phyloP scores from a whole-genome alignment of 31 red algal species.

The Asparagopsis taxiformis region DNA sequence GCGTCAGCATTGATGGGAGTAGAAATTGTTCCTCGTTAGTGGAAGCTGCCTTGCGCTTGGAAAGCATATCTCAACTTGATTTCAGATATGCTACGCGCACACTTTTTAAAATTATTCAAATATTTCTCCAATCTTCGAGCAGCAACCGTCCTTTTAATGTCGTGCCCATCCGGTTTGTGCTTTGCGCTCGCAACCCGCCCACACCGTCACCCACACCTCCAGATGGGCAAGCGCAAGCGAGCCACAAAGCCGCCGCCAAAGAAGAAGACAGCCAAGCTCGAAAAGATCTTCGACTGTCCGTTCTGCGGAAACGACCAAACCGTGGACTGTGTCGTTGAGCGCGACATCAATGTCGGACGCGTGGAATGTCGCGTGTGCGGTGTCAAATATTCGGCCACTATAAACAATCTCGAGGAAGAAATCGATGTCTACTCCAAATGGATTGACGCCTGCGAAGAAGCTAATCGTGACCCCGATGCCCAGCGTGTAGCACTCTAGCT shows the following conservation, averaged over 20 bases:
- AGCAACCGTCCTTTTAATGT: no score
- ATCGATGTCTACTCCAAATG: constrained; percentile 83
- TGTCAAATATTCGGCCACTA: constrained; percentile 45
- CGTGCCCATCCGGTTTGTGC: no score
- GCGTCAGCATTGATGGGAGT: no score
- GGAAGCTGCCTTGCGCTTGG: no score
- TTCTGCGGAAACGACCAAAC: constrained; percentile 75
- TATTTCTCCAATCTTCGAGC: no score
- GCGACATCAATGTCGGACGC: constrained; percentile 28
- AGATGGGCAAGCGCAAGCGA: constrained; percentile 75
- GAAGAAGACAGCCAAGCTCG: constrained; percentile 65
- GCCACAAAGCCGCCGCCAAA: constrained; percentile 63
- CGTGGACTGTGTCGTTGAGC: constrained; percentile 49
- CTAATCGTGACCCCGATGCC: constrained; percentile 15
- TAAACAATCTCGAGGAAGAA: constrained; percentile 68
- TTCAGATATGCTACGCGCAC: no score
- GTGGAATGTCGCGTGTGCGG: constrained; percentile 76
- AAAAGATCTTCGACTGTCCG: constrained; percentile 80
- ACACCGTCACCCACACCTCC: no score
- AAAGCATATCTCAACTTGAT: no score
- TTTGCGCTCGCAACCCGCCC: not conserved
- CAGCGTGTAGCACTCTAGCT: not conserved
- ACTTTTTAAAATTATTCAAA: no score
- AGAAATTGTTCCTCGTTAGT: no score
- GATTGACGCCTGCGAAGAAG: constrained; percentile 77